These are phyloP conservation scores for Carallia pectinifolia DNA, from an alignment of 345 rosid species.

Conservation along the genomic window DNA sequence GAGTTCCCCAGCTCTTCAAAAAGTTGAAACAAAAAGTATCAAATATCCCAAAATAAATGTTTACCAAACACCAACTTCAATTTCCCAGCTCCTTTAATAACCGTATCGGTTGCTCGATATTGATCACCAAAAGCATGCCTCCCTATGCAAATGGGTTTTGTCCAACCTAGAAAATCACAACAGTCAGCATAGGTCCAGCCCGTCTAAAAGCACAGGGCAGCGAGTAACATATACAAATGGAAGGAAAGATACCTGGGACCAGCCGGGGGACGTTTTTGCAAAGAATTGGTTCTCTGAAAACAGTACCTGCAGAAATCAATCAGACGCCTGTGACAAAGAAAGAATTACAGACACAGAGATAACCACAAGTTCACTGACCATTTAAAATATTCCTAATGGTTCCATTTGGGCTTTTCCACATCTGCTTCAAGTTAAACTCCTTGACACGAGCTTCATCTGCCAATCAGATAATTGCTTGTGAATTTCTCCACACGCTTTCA, in stretches of 20 bases:
- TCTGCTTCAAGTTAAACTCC: constrained; percentile 83
- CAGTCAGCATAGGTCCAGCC: background rate
- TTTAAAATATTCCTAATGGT: constrained; percentile 94
- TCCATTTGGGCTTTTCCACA: constrained; percentile 99
- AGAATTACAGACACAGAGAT: background rate
- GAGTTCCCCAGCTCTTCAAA: too few relatives aligned
- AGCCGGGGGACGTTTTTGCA: constrained; percentile 92
- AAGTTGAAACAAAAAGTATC: background rate
- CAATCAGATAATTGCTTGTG: constrained; percentile 13
- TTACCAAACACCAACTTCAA: constrained; percentile 81
- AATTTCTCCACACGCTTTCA: constrained; percentile 1
- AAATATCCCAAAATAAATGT: background rate
- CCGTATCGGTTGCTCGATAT: constrained; percentile 89
- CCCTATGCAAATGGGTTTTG: constrained; percentile 96
- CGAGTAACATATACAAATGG: background rate
- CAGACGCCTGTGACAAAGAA: background rate
- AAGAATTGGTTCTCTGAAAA: constrained; percentile 93
- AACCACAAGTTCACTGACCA: constrained; percentile 44
- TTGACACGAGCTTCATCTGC: constrained; percentile 89
- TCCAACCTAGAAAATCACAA: constrained; percentile 59
- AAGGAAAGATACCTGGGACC: constrained; percentile 63
- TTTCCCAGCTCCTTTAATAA: constrained; percentile 87
- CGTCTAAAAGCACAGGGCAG: background rate
- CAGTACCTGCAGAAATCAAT: constrained; percentile 60
- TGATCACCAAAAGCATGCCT: constrained; percentile 99